A percentile compares a stretch with the other conserved stretches of the same genome.
Evolutionary conservation across 768 basidiomycete species (phyloP).

Genomic region (Mycena latifolia): DNA sequence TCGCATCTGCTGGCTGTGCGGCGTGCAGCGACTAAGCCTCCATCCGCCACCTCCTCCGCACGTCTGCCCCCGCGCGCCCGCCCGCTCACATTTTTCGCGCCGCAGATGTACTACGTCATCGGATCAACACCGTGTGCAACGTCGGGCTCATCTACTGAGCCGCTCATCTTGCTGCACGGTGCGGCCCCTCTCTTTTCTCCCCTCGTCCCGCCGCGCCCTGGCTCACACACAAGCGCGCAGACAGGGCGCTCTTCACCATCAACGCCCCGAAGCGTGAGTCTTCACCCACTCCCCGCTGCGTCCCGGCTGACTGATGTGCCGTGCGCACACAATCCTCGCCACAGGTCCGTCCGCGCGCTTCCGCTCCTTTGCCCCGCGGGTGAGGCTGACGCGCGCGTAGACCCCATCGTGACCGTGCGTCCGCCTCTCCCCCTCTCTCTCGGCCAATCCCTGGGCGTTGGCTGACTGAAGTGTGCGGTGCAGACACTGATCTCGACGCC

Average conservation of each 20-base stretch:
- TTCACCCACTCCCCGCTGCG: neutral
- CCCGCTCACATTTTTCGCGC: neutral
- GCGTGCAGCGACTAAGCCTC: constrained; percentile 19
- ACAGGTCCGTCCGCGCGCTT: neutral
- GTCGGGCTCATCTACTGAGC: too few relatives aligned
- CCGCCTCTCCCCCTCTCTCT: too few relatives aligned
- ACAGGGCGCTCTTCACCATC: neutral
- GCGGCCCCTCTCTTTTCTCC: neutral
- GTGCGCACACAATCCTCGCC: neutral
- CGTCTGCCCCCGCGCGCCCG: neutral
- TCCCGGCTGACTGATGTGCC: too few relatives aligned
- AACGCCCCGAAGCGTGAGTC: constrained; percentile 21
- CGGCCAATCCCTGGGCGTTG: too few relatives aligned
- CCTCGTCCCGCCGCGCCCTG: too few relatives aligned
- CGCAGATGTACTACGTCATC: constrained; percentile 32
- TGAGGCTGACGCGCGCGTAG: constrained; percentile 4
- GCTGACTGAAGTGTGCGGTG: too few relatives aligned
- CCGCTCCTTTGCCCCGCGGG: neutral
- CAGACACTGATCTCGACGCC: constrained; percentile 33
- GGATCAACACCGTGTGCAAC: constrained; percentile 30
- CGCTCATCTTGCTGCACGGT: constrained; percentile 31
- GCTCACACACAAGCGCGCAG: constrained; percentile 1
- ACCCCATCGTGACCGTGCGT: constrained; percentile 35
- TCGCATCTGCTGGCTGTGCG: neutral
- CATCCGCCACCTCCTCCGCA: constrained; percentile 27